Conservation (phyloP, 352 stramenopile species). For the Phytophthora ramorum region DNA sequence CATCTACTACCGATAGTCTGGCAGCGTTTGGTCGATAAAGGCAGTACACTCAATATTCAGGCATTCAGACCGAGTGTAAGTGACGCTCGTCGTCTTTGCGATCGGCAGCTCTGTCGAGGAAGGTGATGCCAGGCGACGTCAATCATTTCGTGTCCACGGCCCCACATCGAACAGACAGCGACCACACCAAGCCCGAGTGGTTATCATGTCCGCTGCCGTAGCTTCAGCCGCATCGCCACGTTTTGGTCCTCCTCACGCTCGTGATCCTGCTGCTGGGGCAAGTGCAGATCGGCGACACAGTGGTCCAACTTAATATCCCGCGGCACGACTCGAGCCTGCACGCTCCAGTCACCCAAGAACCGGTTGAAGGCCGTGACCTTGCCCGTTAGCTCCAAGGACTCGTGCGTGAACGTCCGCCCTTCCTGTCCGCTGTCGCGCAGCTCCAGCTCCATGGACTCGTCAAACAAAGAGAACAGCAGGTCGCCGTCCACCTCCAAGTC, state of each 20-base stretch:
- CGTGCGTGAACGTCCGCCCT: conserved; percentile 52
- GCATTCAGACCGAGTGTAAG: too few relatives aligned
- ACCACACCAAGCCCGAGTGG: background rate
- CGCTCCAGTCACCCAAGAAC: conserved; percentile 71
- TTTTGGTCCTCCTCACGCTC: conserved; percentile 5
- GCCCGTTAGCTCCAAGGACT: conserved; percentile 48
- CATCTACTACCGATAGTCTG: too few relatives aligned
- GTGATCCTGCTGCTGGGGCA: conserved; percentile 8
- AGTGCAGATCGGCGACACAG: conserved; percentile 26
- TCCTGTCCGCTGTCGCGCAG: conserved; percentile 16
- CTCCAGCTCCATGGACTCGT: conserved; percentile 51
- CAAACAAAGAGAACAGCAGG: conserved; percentile 61
- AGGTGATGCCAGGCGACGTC: too few relatives aligned
- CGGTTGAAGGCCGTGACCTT: conserved; percentile 66
- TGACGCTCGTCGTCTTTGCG: too few relatives aligned
- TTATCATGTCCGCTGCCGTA: conserved; percentile 39
- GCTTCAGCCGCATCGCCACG: conserved; percentile 53
- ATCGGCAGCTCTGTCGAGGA: too few relatives aligned
- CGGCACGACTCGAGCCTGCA: conserved; percentile 39
- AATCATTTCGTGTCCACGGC: too few relatives aligned
- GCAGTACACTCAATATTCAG: too few relatives aligned
- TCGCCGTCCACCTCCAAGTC: conserved; percentile 46
- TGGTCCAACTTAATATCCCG: conserved; percentile 45
- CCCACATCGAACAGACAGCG: too few relatives aligned
- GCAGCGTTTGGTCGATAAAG: too few relatives aligned